phyloP scores from a whole-genome alignment of 805 yeast species.

The Cyberlindnera xishuangbannaensis region DNA sequence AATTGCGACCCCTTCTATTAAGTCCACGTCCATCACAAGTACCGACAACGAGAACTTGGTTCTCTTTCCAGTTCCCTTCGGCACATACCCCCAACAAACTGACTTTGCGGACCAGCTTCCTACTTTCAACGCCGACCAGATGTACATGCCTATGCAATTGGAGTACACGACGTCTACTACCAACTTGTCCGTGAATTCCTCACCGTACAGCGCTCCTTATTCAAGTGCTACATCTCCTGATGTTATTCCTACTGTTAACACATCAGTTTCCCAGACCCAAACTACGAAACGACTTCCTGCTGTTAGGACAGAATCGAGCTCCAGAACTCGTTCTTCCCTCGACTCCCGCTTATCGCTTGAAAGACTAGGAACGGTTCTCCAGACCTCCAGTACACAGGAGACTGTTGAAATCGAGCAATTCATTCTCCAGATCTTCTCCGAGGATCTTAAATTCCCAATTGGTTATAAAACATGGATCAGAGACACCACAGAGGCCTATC shows the following conservation, averaged over 20 bases:
- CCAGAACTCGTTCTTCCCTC: too few species aligned
- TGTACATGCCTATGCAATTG: neutral
- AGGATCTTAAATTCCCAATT: conserved; percentile 60
- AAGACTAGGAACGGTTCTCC: conserved; percentile 47
- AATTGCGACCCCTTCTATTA: conserved; percentile 1
- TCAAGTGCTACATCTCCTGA: conserved; percentile 4
- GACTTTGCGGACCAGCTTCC: too few species aligned
- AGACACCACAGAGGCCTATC: conserved; percentile 54
- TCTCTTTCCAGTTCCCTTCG: too few species aligned
- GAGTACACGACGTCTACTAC: too few species aligned
- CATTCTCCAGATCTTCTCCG: conserved; percentile 46
- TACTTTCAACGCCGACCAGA: too few species aligned
- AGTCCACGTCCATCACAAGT: conserved; percentile 1
- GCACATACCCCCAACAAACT: too few species aligned
- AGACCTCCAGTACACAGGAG: conserved; percentile 46
- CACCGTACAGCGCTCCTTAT: conserved; percentile 3
- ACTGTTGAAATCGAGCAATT: conserved; percentile 51
- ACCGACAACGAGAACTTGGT: neutral
- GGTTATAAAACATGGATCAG: conserved; percentile 84
- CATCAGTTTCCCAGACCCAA: too few species aligned
- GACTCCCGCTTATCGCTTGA: conserved; percentile 55
- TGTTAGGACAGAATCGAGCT: too few species aligned
- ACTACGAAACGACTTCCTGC: too few species aligned
- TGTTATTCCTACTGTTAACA: too few species aligned
- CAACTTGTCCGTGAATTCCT: conserved; percentile 5